Base-by-base conservation (phyloP, 208 protist species). In the Strigomonas galati region DNA sequence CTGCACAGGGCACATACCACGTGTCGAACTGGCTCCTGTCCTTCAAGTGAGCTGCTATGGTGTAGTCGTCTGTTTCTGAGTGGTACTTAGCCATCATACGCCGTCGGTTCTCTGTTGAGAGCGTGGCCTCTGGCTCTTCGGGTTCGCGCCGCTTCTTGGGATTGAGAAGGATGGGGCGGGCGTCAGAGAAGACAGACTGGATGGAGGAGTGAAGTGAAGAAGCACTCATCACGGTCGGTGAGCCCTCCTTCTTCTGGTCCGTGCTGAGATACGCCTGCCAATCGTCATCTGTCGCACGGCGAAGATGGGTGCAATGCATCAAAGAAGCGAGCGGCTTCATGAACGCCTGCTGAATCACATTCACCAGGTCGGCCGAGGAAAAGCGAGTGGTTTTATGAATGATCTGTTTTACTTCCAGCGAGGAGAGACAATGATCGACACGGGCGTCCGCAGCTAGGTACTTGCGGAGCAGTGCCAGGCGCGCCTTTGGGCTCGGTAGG, bases 361-460 rank as follows among this genome's bases (percentile, higher is more conserved):
- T 91, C 7, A 76, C 69, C 70, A 99, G 81, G 73, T 99, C 98
- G 0, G 97, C 91, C 24, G 95, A 84, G 9, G 95, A 96, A 72
- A 88, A 98, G 35, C 84, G 82, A 9, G 91, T 79, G 14, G 79
- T 90, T 6, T 46, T 51, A 26, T 73, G 43, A 17, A 82, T 75
- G 14, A 97, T 35, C 26, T 46, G 57, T 1, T 72, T 35, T 59
- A 95, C 46, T 46, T 91, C 72, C 1, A 44, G 69, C 1, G 71
- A 54, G 12, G 44, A 60, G 0, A 97, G 59, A 14, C 26, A 46
- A 35, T 93, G 76, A 10, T 67, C 53, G 10, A 89, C 71, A 35
- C 67, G 59, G 19, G 35, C 7, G 35, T 40, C 35, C 7, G 55
- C 66, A 12, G n/a, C n/a, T n/a, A 93, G 65, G 27, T 75, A 61